Base-by-base conservation (phyloP, 345 rosid genomes). In the Populus simonii region DNA sequence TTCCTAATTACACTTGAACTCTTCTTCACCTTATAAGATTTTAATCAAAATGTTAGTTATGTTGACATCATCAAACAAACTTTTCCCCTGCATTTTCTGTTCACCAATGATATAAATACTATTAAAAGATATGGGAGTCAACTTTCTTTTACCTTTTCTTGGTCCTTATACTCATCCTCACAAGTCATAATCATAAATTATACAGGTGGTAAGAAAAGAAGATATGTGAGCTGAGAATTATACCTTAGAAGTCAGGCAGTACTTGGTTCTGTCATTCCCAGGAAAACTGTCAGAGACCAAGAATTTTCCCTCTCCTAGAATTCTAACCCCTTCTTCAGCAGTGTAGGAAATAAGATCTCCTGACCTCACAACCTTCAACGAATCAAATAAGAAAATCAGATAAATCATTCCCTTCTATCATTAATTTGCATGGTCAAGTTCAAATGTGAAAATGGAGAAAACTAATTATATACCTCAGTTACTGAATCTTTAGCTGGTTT, bases 261-360 rank as follows among this genome's bases (percentile, higher is more conserved):
- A 96, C 88, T 96, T 96, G 78, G 98, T 96, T 82, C 99, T 94
- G 63, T 96, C 95, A 77, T 96, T 92, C 43, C 99, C 99, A 0
- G 98, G 97, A 84, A 96, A 96, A 76, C 97, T 96, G 80, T 96
- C 98, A n/a, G 99, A 96, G 1, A 96, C 88, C 82, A 96, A 78
- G 80, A 93, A 92, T 83, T 89, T 92, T 35, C 99, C 99, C 78
- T 96, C 97, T 77, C 99, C 98, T 10, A 96, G 86, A 83, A 93
- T 88, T 84, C 98, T 84, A 5, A 96, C 99, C 22, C 98, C 99
- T 77, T 96, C 99, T 86, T 96, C 98, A 53, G 97, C 98, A 79
- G 92, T 87, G 76, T 93, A 96, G 57, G 99, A 96, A 66, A 96
- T 82, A 72, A 93, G 89, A 86, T 96, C 99, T 15, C 99, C 99